Base-by-base conservation (phyloP, 805 yeast species). In the Cephaloascus fragrans region DNA sequence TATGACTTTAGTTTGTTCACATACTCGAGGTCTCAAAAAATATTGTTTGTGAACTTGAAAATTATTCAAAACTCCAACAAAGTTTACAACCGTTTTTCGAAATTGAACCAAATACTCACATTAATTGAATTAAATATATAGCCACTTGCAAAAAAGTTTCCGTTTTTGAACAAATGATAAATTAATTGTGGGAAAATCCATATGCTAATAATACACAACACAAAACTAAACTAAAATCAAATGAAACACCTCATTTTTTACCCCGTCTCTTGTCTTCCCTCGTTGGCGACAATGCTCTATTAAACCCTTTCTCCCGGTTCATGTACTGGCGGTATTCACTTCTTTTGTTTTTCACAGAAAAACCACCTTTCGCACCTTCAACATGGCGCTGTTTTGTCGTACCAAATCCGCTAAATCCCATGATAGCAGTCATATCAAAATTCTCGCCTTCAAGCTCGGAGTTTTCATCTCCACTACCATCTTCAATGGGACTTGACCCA, bases 381-480 rank as follows among this genome's bases (percentile, higher is more conserved):
- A 76, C 82, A 35, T 73, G 72, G 45, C 74, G 73, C 33, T 75
- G 72, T 50, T 77, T 77, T 4, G 83, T 76, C 2, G 75, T 50
- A 1, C 63, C 69, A 52, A 77, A 76, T 1, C 72, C 70, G 2
- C 66, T 60, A 47, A 77, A 77, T 4, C 85, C 85, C 80, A 78
- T 75, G 37, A 76, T 39, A 39, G 62, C 54, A 45, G 62, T 55
- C 67, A 73, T 57, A 2, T 45, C 44, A 3, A 50, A 52, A 2
- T 41, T 42, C 28, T 52, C 50, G 17, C 47, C 45, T 17, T 39
- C 41, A 4, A n/a, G 26, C 8, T 36, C 39, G 18, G 31, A 45
- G 8, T 36, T 55, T n/a, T 55, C 61, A 2, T 51, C 62, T 37
- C 55, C 26, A 38, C 39, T 12, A 61, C 44, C 26, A 64, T 19